Percentiles rank a stretch among this genome's conserved stretches.
Conservation (phyloP, 129 eudicot genomes). For the Sambucus nigra region DNA sequence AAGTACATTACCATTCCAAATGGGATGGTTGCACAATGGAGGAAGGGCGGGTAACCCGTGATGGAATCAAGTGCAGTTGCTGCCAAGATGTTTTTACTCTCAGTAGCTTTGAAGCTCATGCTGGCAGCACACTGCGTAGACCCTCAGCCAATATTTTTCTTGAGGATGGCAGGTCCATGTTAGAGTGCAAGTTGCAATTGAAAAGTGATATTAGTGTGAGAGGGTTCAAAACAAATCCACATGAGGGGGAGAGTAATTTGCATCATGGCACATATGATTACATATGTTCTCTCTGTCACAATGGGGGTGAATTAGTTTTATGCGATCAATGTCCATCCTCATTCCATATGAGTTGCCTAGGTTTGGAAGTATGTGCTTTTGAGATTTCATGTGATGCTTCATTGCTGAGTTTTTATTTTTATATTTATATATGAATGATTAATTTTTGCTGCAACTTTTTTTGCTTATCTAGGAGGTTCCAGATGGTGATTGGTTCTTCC, state of each 20-base stretch:
- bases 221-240: constrained; percentile 21
- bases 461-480: constrained; percentile 52
- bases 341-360: constrained; percentile 64
- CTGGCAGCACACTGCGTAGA: constrained; percentile 34
- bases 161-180: constrained; percentile 70
- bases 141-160: constrained; percentile 56
- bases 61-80: constrained; percentile 81
- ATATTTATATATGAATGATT: constrained; percentile 5
- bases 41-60: constrained; percentile 63
- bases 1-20: constrained; percentile 40
- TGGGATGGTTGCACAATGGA: constrained; percentile 20
- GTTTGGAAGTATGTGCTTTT: constrained; percentile 36
- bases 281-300: constrained; percentile 71
- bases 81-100: constrained; percentile 47
- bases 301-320: constrained; percentile 65
- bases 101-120: constrained; percentile 63
- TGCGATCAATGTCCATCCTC: constrained; percentile 86
- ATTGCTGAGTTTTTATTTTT: background rate
- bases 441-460: constrained; percentile 3
- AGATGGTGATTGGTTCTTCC: constrained; percentile 92
- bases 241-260: constrained; percentile 14
- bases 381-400: background rate
- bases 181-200: constrained; percentile 59
- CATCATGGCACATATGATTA: constrained; percentile 33
- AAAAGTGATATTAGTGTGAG: constrained; percentile 16